Evolutionary conservation across 106 monocot genomes (phyloP).

Genomic region (Allium fistulosum): DNA sequence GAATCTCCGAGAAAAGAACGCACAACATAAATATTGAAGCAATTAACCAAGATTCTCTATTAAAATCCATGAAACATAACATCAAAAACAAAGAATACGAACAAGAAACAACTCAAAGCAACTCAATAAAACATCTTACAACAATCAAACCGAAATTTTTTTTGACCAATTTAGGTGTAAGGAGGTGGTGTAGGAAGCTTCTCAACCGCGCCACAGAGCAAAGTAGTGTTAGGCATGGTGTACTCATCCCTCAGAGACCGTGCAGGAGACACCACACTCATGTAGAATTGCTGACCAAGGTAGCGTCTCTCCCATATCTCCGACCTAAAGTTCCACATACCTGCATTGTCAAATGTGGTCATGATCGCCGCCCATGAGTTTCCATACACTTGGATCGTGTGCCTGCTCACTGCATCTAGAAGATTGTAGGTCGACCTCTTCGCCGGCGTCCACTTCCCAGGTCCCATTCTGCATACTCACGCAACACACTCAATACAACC

Average conservation of each 20-base stretch:
- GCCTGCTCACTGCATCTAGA: constrained; percentile 51
- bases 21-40: too few species aligned
- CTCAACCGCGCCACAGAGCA: constrained; percentile 27
- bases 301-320: constrained; percentile 38
- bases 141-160: too few species aligned
- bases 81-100: too few species aligned
- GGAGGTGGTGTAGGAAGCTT: constrained; percentile 32
- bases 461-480: constrained; percentile 38
- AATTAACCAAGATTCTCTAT: too few species aligned
- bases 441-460: constrained; percentile 40
- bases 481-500: not conserved
- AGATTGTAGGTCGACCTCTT: constrained; percentile 42
- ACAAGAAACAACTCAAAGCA: too few species aligned
- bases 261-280: constrained; percentile 32
- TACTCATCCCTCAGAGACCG: constrained; percentile 45
- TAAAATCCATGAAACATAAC: too few species aligned
- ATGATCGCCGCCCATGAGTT: constrained; percentile 56
- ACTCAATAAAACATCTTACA: too few species aligned
- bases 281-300: constrained; percentile 48
- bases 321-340: constrained; percentile 62
- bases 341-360: constrained; percentile 57
- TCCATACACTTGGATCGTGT: constrained; percentile 60
- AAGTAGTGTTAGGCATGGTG: constrained; percentile 9
- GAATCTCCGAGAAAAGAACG: too few species aligned
- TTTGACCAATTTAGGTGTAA: constrained; percentile 10